A percentile compares a stretch with the other conserved stretches of the same genome.
Conservation (phyloP, 1,284 basidiomycete genomes). For the Xerocomus amazonicus region DNA sequence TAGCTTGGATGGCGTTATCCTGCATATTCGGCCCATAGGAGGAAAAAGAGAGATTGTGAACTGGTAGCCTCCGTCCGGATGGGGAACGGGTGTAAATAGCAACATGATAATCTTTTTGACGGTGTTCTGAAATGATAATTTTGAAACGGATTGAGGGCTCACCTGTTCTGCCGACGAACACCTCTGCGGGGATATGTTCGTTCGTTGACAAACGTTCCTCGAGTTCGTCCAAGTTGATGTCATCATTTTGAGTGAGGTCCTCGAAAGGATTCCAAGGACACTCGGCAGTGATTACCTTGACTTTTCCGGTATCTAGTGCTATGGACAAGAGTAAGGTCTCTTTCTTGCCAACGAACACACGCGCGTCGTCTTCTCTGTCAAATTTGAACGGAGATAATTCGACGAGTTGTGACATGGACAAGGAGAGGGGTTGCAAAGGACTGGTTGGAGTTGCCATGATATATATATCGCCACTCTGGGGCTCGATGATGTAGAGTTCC, state of each 20-base stretch:
- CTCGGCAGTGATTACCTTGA: constrained; percentile 75
- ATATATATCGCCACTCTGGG: constrained; percentile 87
- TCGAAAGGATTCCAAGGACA: constrained; percentile 73
- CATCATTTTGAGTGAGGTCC: constrained; percentile 43
- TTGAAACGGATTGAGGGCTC: constrained; percentile 26
- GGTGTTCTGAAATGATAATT: constrained; percentile 6
- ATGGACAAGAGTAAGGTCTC: constrained; percentile 78
- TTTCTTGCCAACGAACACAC: constrained; percentile 83
- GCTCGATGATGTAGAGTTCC: constrained; percentile 88
- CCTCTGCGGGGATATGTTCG: constrained; percentile 48
- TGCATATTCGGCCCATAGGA: constrained; percentile 83
- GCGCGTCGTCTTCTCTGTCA: constrained; percentile 57
- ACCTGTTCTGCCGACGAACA: constrained; percentile 84
- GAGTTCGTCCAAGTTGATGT: constrained; percentile 64
- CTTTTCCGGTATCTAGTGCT: constrained; percentile 77
- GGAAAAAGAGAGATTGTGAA: constrained; percentile 78
- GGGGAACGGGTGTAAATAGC: constrained; percentile 54
- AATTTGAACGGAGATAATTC: constrained; percentile 84
- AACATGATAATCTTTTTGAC: constrained; percentile 62
- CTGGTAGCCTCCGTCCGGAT: constrained; percentile 40
- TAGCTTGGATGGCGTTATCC: constrained; percentile 58
- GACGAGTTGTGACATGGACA: constrained; percentile 84
- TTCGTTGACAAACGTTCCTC: constrained; percentile 51
- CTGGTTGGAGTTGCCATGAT: constrained; percentile 63
- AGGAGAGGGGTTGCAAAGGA: constrained; percentile 76